Conservation (phyloP, 345 rosid species). For the Pistacia integerrima region DNA sequence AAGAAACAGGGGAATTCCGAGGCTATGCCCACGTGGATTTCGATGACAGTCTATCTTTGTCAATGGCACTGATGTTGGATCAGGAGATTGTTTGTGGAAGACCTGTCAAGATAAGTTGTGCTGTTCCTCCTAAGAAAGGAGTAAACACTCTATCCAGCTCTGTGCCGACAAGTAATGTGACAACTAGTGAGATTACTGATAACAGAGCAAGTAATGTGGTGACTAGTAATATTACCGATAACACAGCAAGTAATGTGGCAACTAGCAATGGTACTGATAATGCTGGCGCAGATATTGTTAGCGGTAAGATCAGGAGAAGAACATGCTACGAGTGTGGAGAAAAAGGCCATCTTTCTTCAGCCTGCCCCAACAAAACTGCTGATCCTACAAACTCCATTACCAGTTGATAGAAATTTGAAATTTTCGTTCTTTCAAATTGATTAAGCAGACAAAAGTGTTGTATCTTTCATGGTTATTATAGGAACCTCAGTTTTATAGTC, state of each 20-base stretch:
- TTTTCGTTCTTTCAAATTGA: neutral
- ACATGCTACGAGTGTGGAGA: constrained; percentile 78
- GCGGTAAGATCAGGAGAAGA: constrained; percentile 74
- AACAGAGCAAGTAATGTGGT: neutral
- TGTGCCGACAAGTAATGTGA: neutral
- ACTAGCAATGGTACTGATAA: constrained; percentile 22
- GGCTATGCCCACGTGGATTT: constrained; percentile 93
- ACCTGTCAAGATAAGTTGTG: constrained; percentile 85
- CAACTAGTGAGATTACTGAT: neutral
- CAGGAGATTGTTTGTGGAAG: constrained; percentile 71
- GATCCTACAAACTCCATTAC: constrained; percentile 23
- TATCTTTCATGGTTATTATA: neutral
- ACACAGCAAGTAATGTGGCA: constrained; percentile 9
- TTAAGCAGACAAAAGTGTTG: neutral
- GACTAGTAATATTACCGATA: neutral
- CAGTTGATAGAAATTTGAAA: neutral
- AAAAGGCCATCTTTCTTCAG: constrained; percentile 78
- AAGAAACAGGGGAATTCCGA: constrained; percentile 80
- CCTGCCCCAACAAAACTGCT: constrained; percentile 59
- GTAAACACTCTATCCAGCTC: constrained; percentile 26
- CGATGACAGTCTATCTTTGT: constrained; percentile 56
- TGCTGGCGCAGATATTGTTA: constrained; percentile 22
- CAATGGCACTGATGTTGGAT: constrained; percentile 81
- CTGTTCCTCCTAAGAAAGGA: constrained; percentile 62
- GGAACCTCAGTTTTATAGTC: neutral